phyloP scores from a whole-genome alignment of 176 grass and related monocot genomes.

The Lolium multiflorum region DNA sequence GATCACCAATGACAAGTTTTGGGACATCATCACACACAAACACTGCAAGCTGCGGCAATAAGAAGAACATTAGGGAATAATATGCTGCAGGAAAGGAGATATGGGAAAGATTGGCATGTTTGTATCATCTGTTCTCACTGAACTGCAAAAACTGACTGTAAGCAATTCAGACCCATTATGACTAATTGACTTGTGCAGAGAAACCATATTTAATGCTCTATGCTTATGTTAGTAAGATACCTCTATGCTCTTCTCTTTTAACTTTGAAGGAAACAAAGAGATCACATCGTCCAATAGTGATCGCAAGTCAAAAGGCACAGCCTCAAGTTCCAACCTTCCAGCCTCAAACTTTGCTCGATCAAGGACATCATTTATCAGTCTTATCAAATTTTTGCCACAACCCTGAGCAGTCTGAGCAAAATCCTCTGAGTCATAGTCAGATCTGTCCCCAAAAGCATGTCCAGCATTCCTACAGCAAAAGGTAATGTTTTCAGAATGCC shows the following conservation, averaged over 20 bases:
- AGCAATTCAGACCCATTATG: background rate
- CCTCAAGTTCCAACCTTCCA: conserved; percentile 92
- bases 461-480: conserved; percentile 79
- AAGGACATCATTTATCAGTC: conserved; percentile 96
- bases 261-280: conserved; percentile 97
- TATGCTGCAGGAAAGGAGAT: conserved; percentile 8
- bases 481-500: conserved; percentile 27
- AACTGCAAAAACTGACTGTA: conserved; percentile 22
- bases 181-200: background rate
- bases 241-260: conserved; percentile 93
- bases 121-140: conserved; percentile 13
- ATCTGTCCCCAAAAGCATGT: conserved; percentile 91
- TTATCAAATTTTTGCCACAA: conserved; percentile 87
- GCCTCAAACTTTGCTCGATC: conserved; percentile 97
- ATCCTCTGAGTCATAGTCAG: conserved; percentile 86
- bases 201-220: background rate
- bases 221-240: conserved; percentile 50
- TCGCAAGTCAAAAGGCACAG: conserved; percentile 78
- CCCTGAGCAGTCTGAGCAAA: conserved; percentile 86
- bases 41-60: conserved; percentile 77
- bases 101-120: background rate
- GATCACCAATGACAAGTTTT: conserved; percentile 83
- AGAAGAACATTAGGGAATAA: conserved; percentile 38
- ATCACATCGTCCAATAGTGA: conserved; percentile 89
- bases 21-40: conserved; percentile 91